Evolutionary conservation across 1,284 basidiomycete species (phyloP).

Genomic region (Amylostereum chailletii): DNA sequence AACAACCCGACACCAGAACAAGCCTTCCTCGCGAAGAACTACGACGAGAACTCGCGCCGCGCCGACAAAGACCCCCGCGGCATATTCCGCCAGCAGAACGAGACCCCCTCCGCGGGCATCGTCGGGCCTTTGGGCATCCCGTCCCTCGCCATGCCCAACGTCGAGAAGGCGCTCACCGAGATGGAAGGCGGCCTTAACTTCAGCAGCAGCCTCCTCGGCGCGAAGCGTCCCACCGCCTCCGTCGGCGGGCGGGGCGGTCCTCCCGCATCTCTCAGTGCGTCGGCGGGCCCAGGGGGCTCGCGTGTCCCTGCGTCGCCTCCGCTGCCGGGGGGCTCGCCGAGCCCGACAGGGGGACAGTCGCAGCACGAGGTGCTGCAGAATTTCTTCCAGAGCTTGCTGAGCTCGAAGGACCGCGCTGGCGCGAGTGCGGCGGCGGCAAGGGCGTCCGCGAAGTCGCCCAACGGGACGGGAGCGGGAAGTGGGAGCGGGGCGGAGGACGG

Average conservation of each 20-base stretch:
- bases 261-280: conserved; percentile 12
- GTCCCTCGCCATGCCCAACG: conserved; percentile 75
- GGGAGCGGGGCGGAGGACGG: conserved; percentile 26
- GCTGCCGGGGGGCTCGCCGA: conserved; percentile 32
- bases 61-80: conserved; percentile 80
- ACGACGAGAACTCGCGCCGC: conserved; percentile 84
- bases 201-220: conserved; percentile 14
- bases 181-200: conserved; percentile 59
- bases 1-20: conserved; percentile 79
- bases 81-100: conserved; percentile 72
- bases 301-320: conserved; percentile 27
- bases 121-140: conserved; percentile 85
- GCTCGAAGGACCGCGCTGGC: conserved; percentile 48
- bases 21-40: conserved; percentile 79
- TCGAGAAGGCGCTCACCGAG: conserved; percentile 77
- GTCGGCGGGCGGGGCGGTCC: conserved; percentile 17
- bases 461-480: conserved; percentile 17
- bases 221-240: conserved; percentile 15
- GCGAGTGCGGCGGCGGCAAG: conserved; percentile 11
- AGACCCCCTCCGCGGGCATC: conserved; percentile 53
- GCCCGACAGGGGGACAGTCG: conserved; percentile 45
- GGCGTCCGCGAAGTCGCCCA: conserved; percentile 16
- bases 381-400: conserved; percentile 79
- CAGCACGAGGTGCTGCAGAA: conserved; percentile 80
- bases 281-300: conserved; percentile 11